Base-by-base conservation (phyloP, 1,139 yeast species). In the Debaryomyces nepalensis region DNA sequence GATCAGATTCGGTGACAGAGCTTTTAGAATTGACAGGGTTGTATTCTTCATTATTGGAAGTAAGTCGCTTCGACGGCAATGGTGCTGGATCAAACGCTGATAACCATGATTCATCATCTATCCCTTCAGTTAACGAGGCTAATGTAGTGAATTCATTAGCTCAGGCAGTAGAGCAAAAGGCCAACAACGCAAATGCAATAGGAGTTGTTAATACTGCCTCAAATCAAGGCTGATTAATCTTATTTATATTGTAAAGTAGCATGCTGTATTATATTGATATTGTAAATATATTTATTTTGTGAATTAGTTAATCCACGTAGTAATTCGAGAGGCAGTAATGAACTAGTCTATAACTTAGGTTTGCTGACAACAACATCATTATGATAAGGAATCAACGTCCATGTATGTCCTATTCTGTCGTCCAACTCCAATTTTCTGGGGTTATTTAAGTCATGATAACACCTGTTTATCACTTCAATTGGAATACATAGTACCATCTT, bases 1-100 rank as follows among this genome's bases (percentile, higher is more conserved):
- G 77, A 43, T 72, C 80, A 0, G 78, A 73, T 35, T 70, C 79
- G 1, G 60, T 79, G 5, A 49, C 59, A 1, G 84, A 78, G 49
- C 58, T 79, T 47, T 54, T 65, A 39, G 82, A 77, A 44, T 59
- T 79, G 50, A 70, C 78, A 5, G 63, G 63, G 11, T 57, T 77
- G 38, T 78, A 76, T 54, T 57, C 71, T 21, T 68, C 80, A 0
- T 59, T 77, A 39, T 51, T 77, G 38, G 80, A 77, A 47, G 81
- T 75, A 1, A 66, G 76, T 40, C 54, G 71, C 14, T 64, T 52
- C 33, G 70, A 62, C 21, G 45, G 44, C 7, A 33, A 37, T 8
- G 42, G 38, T 18, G 41, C 40, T 12, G 34, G 37, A 9, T 7
- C 47, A 7, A 30, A 30, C n/a, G 45, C 30, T 15, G 34, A 26